Conservation (phyloP, 306 rosid species). For the Fragaria ananassa region DNA sequence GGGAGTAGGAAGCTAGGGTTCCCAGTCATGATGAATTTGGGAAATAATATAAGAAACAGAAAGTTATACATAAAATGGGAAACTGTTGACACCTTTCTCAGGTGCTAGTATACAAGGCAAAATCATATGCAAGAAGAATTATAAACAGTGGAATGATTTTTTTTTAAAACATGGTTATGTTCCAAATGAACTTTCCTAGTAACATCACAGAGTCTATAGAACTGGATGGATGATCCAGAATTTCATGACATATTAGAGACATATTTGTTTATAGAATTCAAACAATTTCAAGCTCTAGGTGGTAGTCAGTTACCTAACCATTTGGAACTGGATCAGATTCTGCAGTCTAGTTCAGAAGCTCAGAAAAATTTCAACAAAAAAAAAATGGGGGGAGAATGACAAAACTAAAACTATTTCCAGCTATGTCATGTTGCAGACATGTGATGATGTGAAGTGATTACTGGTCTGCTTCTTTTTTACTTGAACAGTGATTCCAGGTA, state of each 20-base stretch:
- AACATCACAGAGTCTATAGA: background rate
- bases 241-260: background rate
- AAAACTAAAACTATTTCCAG: background rate
- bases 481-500: background rate
- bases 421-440: background rate
- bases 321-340: conserved; percentile 31
- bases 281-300: background rate
- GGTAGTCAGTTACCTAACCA: conserved; percentile 33
- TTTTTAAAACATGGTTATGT: background rate
- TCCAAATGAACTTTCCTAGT: background rate
- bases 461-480: background rate
- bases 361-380: background rate
- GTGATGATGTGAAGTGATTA: background rate
- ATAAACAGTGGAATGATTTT: background rate
- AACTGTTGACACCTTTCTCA: background rate
- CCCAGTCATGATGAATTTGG: conserved; percentile 17
- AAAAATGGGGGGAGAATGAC: background rate
- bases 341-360: conserved; percentile 17
- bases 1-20: conserved; percentile 26
- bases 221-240: conserved; percentile 10
- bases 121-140: background rate
- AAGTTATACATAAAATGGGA: background rate
- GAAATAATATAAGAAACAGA: background rate
- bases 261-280: background rate
- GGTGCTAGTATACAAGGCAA: conserved; percentile 1